Evolutionary conservation across 1,284 basidiomycete species (phyloP), one percentile per base, ranked within the genome.

Genomic region (Flammula alnicola): DNA sequence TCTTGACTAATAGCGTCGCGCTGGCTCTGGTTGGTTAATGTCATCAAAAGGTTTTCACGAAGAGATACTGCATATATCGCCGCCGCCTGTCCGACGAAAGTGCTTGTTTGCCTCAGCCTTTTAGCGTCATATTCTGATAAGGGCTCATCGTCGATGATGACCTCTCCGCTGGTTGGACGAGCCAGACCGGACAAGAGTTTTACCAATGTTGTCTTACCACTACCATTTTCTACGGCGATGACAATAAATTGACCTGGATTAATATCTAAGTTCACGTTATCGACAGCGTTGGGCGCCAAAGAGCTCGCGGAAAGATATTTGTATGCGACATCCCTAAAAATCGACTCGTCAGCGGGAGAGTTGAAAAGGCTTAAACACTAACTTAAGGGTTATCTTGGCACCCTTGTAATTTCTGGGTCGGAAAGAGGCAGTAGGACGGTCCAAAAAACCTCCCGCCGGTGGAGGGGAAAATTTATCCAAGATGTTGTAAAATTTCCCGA

Each of bases 201-300:
- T 4, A 79, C 61, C 14, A 77, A 59, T 0, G 78, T 69, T 1
- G 74, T 72, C 57, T 81, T 82, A 20, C 79, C 79, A 52, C 73
- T 75, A 5, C 77, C 79, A 51, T 77, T 79, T 9, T 54, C 56
- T 8, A 79, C 80, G 0, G 77, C 75, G 1, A 81, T 63, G 23
- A 79, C 69, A 22, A 77, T 69, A 3, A 80, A 60, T 40, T 77
- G 68, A 7, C 78, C 78, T 0, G 76, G 65, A 2, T 66, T 52
- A 40, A 81, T 69, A 0, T 62, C 65, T 41, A 80, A 67, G 1
- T 72, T 73, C 11, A 76, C 64, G 8, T 69, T 49, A 1, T 55
- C 35, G 22, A 78, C 53, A 11, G 55, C 47, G 16, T n/a, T n/a
- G n/a, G n/a, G n/a, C n/a, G n/a, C n/a, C n/a, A n/a, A n/a, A n/a